Evolutionary conservation across 2,329 filamentous ascomycete genomes (phyloP), one percentile per base, ranked within the genome.

Genomic region (Aspergillus uvarum): DNA sequence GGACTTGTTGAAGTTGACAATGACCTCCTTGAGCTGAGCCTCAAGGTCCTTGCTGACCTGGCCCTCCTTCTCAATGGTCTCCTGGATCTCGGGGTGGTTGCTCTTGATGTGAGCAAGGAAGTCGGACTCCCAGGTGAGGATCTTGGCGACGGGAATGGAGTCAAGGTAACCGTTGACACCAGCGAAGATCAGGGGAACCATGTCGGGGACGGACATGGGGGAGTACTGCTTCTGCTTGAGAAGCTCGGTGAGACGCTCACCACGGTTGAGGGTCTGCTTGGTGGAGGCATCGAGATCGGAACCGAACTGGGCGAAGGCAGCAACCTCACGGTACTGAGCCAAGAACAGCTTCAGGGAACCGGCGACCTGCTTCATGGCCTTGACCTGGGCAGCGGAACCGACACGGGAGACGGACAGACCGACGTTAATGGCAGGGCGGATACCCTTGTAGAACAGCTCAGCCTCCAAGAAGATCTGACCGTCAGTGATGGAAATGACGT

Each of bases 331-430:
- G 89, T 99, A 99, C 86, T 99, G 95, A 75, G 95, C 95, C 90
- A 99, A 91, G 92, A 98, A 99, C 74, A 99, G 92, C 89, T 99
- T 99, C 78, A 99, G 87, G 72, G 94, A 98, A 88, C 95, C 95
- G 77, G 95, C 95, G 74, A 99, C 95, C 87, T 99, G 95, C 89
- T 99, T 99, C 95, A 99, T 99, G 84, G 95, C 93, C 91, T 98
- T 99, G 81, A 98, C 88, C 88, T 99, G 95, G 79, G 95, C 95
- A 80, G 95, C 92, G 77, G 95, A 99, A 80, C 95, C 95, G 89
- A 99, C 95, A 91, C 95, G 95, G 72, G 95, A 99, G 74, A 99
- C 95, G 76, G 95, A 99, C 74, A 99, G 91, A 95, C 95, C 95
- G 90, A 99, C 95, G 88, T 99, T 99, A 82, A 99, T 99, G 84